These are phyloP conservation scores for Umbelopsis sp. DNA, from an alignment of 192 early-diverging fungal species.

Conservation along the genomic window DNA sequence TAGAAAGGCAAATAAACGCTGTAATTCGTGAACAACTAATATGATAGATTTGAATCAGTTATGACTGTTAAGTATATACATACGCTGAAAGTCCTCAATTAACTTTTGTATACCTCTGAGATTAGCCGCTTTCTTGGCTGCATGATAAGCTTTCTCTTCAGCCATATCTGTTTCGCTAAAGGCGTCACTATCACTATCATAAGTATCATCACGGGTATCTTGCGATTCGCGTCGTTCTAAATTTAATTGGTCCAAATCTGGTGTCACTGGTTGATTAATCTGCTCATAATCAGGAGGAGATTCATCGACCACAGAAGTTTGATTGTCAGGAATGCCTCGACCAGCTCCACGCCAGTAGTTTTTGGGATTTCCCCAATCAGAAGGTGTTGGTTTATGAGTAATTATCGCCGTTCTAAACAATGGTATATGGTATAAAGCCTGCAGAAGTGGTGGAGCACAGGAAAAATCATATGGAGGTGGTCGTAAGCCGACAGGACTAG, in stretches of 20 bases:
- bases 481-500: conserved; percentile 41
- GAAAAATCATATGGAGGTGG: conserved; percentile 29
- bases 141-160: background rate
- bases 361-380: conserved; percentile 35
- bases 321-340: conserved; percentile 12
- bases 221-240: background rate
- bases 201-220: background rate
- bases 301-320: background rate
- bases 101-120: background rate
- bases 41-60: background rate
- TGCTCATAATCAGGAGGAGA: background rate
- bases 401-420: conserved; percentile 39
- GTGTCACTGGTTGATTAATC: background rate
- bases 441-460: conserved; percentile 38
- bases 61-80: background rate
- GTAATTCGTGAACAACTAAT: conserved; percentile 32
- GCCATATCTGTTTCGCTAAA: background rate
- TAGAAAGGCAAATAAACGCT: conserved; percentile 49
- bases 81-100: background rate
- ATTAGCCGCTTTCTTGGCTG: background rate
- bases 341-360: conserved; percentile 48
- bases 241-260: background rate
- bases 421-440: conserved; percentile 46
- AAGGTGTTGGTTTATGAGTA: conserved; percentile 32
- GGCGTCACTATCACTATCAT: background rate